A percentile compares a stretch with the other conserved stretches of the same genome.
Evolutionary conservation across 345 rosid genomes (phyloP).

Genomic region (Citrus cavaleriei): DNA sequence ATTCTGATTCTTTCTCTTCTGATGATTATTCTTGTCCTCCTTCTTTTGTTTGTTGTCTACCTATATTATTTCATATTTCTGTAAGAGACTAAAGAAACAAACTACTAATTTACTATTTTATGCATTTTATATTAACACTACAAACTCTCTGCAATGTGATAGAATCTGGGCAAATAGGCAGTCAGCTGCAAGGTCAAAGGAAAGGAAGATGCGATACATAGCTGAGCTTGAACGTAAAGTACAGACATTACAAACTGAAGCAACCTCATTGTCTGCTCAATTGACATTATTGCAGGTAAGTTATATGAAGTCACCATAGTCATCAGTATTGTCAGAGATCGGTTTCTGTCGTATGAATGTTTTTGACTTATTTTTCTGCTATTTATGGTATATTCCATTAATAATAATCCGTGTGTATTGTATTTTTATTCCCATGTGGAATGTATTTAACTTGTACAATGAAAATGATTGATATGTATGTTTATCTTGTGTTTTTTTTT

Average conservation of each 20-base stretch:
- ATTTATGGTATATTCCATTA: background rate
- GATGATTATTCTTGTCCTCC: background rate
- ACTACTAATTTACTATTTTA: background rate
- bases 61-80: background rate
- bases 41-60: background rate
- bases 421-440: background rate
- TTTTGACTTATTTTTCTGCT: background rate
- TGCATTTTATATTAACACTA: background rate
- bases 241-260: constrained; percentile 85
- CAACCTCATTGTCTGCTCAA: constrained; percentile 88
- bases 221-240: constrained; percentile 92
- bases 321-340: background rate
- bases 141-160: constrained; percentile 3
- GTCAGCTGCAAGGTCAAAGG: constrained; percentile 96
- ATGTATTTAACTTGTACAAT: background rate
- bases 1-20: background rate
- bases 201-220: constrained; percentile 91
- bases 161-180: constrained; percentile 99
- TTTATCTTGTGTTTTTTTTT: background rate
- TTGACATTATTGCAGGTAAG: constrained; percentile 82
- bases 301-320: constrained; percentile 10
- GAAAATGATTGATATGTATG: background rate
- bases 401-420: background rate
- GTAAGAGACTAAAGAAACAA: background rate
- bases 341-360: background rate